Conservation (phyloP, 768 basidiomycete genomes). For the Candolleomyces eurysporus region DNA sequence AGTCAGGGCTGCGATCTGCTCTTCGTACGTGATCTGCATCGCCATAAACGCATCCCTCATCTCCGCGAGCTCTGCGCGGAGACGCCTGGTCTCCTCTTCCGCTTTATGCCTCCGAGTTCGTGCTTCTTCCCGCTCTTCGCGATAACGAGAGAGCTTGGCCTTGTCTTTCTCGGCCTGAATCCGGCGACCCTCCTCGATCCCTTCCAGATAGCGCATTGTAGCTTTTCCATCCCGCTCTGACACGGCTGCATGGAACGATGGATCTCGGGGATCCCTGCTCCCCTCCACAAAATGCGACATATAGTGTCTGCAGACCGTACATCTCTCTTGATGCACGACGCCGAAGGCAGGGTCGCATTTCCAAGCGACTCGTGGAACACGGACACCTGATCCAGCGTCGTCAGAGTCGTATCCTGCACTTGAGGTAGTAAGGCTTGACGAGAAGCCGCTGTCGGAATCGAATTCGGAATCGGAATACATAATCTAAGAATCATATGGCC, state of each 20-base stretch:
- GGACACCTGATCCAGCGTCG: not conserved
- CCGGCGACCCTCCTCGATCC: slow-evolving; percentile 14
- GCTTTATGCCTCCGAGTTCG: slow-evolving; percentile 6
- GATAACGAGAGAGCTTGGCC: slow-evolving; percentile 14
- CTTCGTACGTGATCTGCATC: slow-evolving; percentile 21
- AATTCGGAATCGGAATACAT: slow-evolving; percentile 1
- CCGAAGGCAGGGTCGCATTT: slow-evolving; percentile 14
- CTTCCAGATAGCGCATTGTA: slow-evolving; percentile 12
- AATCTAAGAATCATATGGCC: not conserved
- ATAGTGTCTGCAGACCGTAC: slow-evolving; percentile 13
- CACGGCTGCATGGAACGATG: slow-evolving; percentile 12
- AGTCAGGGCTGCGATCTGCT: slow-evolving; percentile 1
- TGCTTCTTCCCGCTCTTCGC: slow-evolving; percentile 21
- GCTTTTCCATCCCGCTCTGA: slow-evolving; percentile 11
- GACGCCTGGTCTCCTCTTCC: slow-evolving; percentile 12
- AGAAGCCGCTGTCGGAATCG: not conserved
- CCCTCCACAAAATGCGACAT: slow-evolving; percentile 13
- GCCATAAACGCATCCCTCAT: slow-evolving; percentile 21
- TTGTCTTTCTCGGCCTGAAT: slow-evolving; percentile 13
- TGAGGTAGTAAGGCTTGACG: not conserved
- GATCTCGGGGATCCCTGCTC: slow-evolving; percentile 1
- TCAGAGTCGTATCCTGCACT: not conserved
- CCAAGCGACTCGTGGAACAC: slow-evolving; percentile 3
- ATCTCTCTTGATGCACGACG: slow-evolving; percentile 14
- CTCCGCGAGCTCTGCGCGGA: slow-evolving; percentile 16